Evolutionary conservation across 2,329 filamentous ascomycete genomes (phyloP), one percentile per base, ranked within the genome.

Genomic region (Colletotrichum sp.): DNA sequence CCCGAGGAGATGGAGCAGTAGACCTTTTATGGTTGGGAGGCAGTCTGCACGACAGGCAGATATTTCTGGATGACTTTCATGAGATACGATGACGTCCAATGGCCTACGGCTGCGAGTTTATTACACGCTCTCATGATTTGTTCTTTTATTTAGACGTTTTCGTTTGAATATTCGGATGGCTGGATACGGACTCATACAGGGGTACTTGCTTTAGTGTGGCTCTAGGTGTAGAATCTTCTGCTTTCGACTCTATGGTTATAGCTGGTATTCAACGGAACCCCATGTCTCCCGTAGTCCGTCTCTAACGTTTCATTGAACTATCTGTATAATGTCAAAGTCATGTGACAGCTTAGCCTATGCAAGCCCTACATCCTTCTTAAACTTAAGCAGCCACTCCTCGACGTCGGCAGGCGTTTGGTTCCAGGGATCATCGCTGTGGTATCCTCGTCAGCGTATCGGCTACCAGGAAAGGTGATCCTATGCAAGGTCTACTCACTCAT

Each of bases 401-500:
- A 71, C 71, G 10, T 78, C 77, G 4, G 74, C 77, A 5, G 77
- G 74, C 6, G 77, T 77, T 24, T 78, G 77, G 32, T 78, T 77
- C 77, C 77, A 78, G 2, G 77, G 77, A 13, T 78, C 77, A 16
- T 71, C 76, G 28, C 76, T 77, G 7, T 13, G 12, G 10, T 13
- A 21, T 5, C 13, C 9, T 26, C 4, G 16, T 52, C 15, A 59
- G 55, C 44, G 12, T 59, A 59, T 30, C 5, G n/a, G 28, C 15
- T 30, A 49, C 30, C 16, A 21, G 34, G 10, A 9, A 3, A 12
- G 9, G 32, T 16, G n/a, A 21, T 9, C 16, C 6, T n/a, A 1
- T 34, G 12, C 18, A 6, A 39, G 44, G 30, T 3, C 16, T 18
- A 68, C 81, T 79, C 30, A 82, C 81, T 81, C 80, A 24, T 82